These are phyloP conservation scores for Pseudozyma sp. DNA, from an alignment of 1,284 basidiomycete genomes.

Conservation along the genomic window DNA sequence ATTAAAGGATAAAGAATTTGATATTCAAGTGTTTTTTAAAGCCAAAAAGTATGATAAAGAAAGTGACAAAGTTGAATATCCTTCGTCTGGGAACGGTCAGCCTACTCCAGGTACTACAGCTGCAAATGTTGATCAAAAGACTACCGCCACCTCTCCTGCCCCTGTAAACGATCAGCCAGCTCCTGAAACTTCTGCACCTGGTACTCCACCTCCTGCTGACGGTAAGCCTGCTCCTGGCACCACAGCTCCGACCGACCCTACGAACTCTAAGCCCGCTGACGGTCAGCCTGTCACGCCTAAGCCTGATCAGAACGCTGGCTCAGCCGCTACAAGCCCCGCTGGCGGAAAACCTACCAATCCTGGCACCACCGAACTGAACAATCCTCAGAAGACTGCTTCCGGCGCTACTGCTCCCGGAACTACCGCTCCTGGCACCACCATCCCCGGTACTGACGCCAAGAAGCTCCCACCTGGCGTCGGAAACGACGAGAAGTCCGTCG, in stretches of 20 bases:
- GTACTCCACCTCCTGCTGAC: neutral
- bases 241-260: too few relatives aligned
- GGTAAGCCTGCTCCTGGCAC: neutral
- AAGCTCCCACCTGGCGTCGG: conserved; percentile 20
- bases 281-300: conserved; percentile 7
- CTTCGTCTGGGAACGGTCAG: too few relatives aligned
- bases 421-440: neutral
- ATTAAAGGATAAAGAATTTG: too few relatives aligned
- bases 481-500: conserved; percentile 10
- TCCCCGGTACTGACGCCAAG: too few relatives aligned
- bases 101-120: too few relatives aligned
- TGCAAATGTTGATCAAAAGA: neutral
- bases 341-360: neutral
- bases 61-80: too few relatives aligned
- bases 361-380: neutral
- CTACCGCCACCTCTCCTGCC: neutral
- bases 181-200: neutral
- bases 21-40: too few relatives aligned
- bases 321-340: neutral
- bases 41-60: too few relatives aligned
- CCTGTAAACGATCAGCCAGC: neutral
- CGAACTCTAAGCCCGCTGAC: neutral
- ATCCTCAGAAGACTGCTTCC: neutral
- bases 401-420: neutral
- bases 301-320: neutral